Conservation (phyloP, 75 land plant species). For the Pinus albicaulis region DNA sequence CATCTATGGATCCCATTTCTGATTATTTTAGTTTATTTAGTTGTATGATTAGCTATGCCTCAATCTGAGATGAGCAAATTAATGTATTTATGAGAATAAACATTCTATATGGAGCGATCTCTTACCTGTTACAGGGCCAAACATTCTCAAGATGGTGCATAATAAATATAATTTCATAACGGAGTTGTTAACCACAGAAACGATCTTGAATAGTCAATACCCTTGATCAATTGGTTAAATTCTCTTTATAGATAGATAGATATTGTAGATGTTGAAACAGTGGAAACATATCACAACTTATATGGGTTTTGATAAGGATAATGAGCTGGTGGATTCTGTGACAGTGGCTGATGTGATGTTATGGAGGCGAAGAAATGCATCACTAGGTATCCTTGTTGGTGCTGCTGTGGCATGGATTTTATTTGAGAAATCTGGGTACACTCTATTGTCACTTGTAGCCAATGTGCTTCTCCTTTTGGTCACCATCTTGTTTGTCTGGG, state of each 20-base stretch:
- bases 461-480: constrained; percentile 65
- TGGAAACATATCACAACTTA: background rate
- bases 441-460: constrained; percentile 53
- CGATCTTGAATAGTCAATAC: background rate
- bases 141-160: background rate
- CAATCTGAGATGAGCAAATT: background rate
- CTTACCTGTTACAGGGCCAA: too few relatives aligned
- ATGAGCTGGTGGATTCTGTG: constrained; percentile 4
- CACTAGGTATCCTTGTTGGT: constrained; percentile 47
- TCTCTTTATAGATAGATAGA: background rate
- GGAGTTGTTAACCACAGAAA: background rate
- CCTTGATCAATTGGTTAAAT: background rate
- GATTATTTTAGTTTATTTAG: background rate
- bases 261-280: background rate
- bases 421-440: constrained; percentile 78
- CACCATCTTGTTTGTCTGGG: constrained; percentile 70
- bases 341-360: constrained; percentile 91
- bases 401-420: constrained; percentile 64
- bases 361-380: constrained; percentile 72
- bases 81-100: background rate
- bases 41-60: background rate
- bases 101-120: background rate
- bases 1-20: too few relatives aligned
- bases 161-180: background rate
- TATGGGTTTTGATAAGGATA: background rate